Percentiles rank a stretch among this genome's conserved stretches.
Conservation (phyloP, 768 basidiomycete genomes). For the Porphyrellus cyaneotinctus region DNA sequence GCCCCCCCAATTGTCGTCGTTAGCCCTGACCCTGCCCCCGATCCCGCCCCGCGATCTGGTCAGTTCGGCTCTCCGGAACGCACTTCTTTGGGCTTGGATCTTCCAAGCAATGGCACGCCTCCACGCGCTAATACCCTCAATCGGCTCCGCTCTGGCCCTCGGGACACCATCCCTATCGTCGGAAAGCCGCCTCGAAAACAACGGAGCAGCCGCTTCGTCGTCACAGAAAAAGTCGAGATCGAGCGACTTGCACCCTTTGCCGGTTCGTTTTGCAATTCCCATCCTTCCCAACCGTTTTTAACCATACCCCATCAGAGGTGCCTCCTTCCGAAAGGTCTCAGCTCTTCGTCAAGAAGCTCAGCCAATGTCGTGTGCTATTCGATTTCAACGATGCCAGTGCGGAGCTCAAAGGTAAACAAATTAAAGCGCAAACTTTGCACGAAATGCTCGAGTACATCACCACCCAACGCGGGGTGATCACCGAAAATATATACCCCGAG, state of each 20-base stretch:
- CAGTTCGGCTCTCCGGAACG: slow-evolving; percentile 47
- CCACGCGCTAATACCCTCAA: slow-evolving; percentile 67
- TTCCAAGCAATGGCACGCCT: slow-evolving; percentile 46
- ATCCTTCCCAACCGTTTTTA: slow-evolving; percentile 7
- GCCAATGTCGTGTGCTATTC: slow-evolving; percentile 94
- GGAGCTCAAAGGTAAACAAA: slow-evolving; percentile 95
- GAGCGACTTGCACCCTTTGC: slow-evolving; percentile 89
- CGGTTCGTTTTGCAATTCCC: slow-evolving; percentile 41
- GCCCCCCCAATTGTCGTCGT: slow-evolving; percentile 87
- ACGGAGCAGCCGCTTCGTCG: slow-evolving; percentile 93
- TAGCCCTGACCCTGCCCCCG: slow-evolving; percentile 60
- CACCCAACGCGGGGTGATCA: slow-evolving; percentile 92
- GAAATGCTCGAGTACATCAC: slow-evolving; percentile 99
- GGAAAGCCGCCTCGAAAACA: slow-evolving; percentile 98
- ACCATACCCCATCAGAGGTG: slow-evolving; percentile 56
- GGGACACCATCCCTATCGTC: slow-evolving; percentile 94
- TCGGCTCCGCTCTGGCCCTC: slow-evolving; percentile 77
- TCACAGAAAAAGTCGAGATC: slow-evolving; percentile 94
- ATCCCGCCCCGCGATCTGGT: slow-evolving; percentile 39
- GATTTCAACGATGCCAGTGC: slow-evolving; percentile 98
- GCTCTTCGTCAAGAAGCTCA: slow-evolving; percentile 90
- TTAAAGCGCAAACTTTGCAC: slow-evolving; percentile 95
- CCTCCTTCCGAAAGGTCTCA: slow-evolving; percentile 82
- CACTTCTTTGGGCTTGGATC: slow-evolving; percentile 44
- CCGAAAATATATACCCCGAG: slow-evolving; percentile 97